phyloP scores from a whole-genome alignment of 1,284 basidiomycete species.

The Cryptococcus sp. region DNA sequence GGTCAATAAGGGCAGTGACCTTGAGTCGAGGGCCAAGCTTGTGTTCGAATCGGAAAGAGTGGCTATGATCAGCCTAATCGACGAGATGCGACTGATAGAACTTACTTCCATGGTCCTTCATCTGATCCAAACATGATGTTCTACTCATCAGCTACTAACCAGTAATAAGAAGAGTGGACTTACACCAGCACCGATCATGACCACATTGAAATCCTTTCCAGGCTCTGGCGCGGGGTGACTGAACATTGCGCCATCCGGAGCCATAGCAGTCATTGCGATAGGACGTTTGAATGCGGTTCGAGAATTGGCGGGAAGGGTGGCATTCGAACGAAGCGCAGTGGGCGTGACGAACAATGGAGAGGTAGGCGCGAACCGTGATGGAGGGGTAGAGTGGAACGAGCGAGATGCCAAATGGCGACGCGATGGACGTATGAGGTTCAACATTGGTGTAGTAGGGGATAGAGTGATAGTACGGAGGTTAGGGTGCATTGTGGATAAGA shows the following conservation, averaged over 20 bases:
- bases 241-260: constrained; percentile 29
- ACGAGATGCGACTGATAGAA: neutral
- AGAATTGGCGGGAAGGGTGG: neutral
- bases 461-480: constrained; percentile 25
- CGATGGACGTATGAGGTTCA: constrained; percentile 10
- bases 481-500: constrained; percentile 24
- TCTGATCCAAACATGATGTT: constrained; percentile 92
- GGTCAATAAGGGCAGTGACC: constrained; percentile 91
- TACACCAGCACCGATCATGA: constrained; percentile 80
- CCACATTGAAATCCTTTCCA: constrained; percentile 73
- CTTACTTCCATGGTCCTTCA: constrained; percentile 57
- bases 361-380: constrained; percentile 5
- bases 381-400: constrained; percentile 2
- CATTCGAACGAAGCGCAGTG: neutral
- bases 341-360: neutral
- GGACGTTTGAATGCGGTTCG: constrained; percentile 14
- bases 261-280: constrained; percentile 37
- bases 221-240: constrained; percentile 47
- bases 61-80: constrained; percentile 57
- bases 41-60: constrained; percentile 90
- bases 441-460: constrained; percentile 16
- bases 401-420: neutral
- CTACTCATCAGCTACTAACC: constrained; percentile 10
- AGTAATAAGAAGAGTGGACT: constrained; percentile 11
- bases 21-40: constrained; percentile 96